These are phyloP conservation scores for Camelina sativa DNA, from an alignment of 345 rosid genomes.

Conservation along the genomic window DNA sequence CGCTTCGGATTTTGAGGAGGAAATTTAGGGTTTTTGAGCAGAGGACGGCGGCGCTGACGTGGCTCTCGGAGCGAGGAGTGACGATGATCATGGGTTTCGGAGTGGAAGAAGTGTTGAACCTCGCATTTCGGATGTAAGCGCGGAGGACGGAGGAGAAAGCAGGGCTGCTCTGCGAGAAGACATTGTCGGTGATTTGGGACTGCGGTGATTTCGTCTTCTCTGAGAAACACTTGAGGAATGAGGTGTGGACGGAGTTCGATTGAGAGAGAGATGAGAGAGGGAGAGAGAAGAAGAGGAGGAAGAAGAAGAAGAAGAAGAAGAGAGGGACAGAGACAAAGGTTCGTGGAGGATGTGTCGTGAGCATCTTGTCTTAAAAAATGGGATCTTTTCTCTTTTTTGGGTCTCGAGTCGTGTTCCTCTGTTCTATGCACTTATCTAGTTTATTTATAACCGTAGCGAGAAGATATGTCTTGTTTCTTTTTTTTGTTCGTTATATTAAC, in stretches of 20 bases:
- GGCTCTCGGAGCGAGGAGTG: slow-evolving; percentile 55
- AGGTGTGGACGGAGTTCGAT: slow-evolving; percentile 37
- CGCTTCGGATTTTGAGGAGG: slow-evolving; percentile 59
- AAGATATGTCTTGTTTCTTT: slow-evolving; percentile 12
- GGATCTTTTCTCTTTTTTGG: slow-evolving; percentile 8
- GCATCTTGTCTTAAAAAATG: slow-evolving; percentile 22
- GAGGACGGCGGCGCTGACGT: slow-evolving; percentile 60
- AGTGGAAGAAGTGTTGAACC: slow-evolving; percentile 55
- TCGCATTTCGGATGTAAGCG: slow-evolving; percentile 63
- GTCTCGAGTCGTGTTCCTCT: slow-evolving; percentile 14
- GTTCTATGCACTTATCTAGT: slow-evolving; percentile 6
- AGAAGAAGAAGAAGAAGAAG: neutral
- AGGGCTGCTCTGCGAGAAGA: slow-evolving; percentile 47
- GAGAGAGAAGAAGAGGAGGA: slow-evolving; percentile 23
- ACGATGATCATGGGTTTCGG: slow-evolving; percentile 57
- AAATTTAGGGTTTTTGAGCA: slow-evolving; percentile 56
- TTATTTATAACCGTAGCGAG: slow-evolving; percentile 37
- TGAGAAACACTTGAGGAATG: slow-evolving; percentile 53
- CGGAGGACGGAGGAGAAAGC: slow-evolving; percentile 54
- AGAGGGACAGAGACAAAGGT: neutral
- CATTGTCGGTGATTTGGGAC: slow-evolving; percentile 37
- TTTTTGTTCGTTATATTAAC: neutral
- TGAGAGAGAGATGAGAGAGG: slow-evolving; percentile 31
- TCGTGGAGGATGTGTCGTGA: slow-evolving; percentile 15
- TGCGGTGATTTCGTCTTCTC: slow-evolving; percentile 38